Percentiles rank a stretch among this genome's conserved stretches.
Conservation (phyloP, 345 rosid species). For the Lepidium sativum region DNA sequence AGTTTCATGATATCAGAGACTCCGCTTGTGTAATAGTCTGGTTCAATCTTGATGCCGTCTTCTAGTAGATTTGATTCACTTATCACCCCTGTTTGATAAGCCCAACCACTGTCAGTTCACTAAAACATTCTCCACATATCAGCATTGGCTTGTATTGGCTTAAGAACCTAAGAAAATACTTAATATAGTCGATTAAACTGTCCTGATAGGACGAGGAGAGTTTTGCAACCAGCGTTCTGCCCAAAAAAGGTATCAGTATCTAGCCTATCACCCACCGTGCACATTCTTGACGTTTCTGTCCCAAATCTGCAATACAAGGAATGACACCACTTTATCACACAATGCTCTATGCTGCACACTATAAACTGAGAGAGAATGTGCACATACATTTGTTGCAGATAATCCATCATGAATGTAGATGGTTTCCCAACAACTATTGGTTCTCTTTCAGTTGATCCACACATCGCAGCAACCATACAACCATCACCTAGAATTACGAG, state of each 20-base stretch:
- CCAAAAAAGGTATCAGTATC: conserved; percentile 89
- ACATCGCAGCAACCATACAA: conserved; percentile 81
- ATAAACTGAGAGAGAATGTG: not conserved
- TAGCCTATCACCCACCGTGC: conserved; percentile 93
- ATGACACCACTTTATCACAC: not conserved
- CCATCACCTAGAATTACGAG: conserved; percentile 66
- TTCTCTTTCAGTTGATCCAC: conserved; percentile 65
- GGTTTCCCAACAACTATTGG: conserved; percentile 95
- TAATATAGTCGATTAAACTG: not conserved
- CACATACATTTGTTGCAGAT: conserved; percentile 61
- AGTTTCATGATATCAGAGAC: conserved; percentile 52
- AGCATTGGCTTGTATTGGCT: not conserved
- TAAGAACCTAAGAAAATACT: not conserved
- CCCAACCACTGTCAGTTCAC: not conserved
- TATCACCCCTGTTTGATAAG: conserved; percentile 50
- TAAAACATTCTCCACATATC: not conserved
- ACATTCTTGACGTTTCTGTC: conserved; percentile 64
- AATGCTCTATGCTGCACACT: not conserved
- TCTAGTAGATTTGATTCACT: conserved; percentile 43
- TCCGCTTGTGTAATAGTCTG: conserved; percentile 62
- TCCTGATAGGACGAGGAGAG: conserved; percentile 92
- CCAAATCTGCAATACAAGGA: conserved; percentile 39
- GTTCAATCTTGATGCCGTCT: conserved; percentile 47
- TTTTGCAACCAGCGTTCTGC: conserved; percentile 77
- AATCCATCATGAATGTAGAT: conserved; percentile 87